These are phyloP conservation scores for Cutaneotrichosporon daszewskae DNA, from an alignment of 1,284 basidiomycete genomes.

Conservation along the genomic window DNA sequence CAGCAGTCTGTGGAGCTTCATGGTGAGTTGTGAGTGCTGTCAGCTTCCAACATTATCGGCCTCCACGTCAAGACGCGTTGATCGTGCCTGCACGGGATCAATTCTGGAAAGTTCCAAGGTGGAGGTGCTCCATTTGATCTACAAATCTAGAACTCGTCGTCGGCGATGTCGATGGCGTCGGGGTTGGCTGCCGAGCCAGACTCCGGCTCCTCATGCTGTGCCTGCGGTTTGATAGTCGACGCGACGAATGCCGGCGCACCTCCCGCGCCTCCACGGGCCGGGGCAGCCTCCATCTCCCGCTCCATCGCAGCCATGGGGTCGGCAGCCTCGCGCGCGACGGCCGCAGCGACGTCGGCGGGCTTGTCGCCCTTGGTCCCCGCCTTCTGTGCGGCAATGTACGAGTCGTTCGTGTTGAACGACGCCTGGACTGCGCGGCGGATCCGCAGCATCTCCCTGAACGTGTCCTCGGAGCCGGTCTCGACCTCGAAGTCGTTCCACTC, in stretches of 20 bases:
- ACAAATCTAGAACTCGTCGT: constrained; percentile 45
- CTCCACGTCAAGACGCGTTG: no score
- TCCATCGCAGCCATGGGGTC: constrained; percentile 56
- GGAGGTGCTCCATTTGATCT: no score
- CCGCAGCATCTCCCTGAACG: constrained; percentile 96
- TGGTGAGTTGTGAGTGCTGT: constrained; percentile 2
- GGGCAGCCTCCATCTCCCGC: constrained; percentile 53
- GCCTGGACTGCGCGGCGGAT: constrained; percentile 98
- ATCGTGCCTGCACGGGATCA: no score
- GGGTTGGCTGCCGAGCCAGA: constrained; percentile 35
- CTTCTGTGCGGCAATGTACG: constrained; percentile 78
- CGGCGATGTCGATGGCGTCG: constrained; percentile 46
- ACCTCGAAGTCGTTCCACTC: constrained; percentile 97
- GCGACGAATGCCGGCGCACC: constrained; percentile 59
- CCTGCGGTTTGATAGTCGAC: constrained; percentile 48
- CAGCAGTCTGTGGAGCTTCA: constrained; percentile 23
- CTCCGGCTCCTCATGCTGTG: constrained; percentile 28
- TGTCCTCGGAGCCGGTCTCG: constrained; percentile 95
- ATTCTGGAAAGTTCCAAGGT: no score
- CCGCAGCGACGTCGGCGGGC: constrained; percentile 34
- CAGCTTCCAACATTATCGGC: no score
- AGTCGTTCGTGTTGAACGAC: constrained; percentile 89
- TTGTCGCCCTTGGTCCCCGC: constrained; percentile 48
- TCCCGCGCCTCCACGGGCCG: constrained; percentile 42
- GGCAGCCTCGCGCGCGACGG: constrained; percentile 44